Percentiles rank a stretch among this genome's conserved stretches.
These are phyloP conservation scores for Fraxinus floribunda DNA, from an alignment of 305 asterid species.

Conservation along the genomic window DNA sequence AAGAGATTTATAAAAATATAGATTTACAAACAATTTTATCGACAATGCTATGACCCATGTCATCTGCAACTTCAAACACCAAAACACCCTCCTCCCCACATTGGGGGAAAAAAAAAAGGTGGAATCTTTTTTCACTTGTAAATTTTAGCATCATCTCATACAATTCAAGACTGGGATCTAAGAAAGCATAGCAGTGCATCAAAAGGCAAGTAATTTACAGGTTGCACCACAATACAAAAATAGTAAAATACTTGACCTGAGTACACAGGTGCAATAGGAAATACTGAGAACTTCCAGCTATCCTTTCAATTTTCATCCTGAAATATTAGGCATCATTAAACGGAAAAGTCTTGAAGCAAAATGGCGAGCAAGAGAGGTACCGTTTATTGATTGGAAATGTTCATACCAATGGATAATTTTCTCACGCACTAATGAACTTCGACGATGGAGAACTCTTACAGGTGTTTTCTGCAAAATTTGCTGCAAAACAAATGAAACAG, in stretches of 20 bases:
- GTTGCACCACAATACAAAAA: neutral
- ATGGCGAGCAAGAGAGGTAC: slow-evolving; percentile 3
- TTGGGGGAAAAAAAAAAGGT: neutral
- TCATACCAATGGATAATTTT: slow-evolving; percentile 76
- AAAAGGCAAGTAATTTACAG: neutral
- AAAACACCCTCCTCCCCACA: neutral
- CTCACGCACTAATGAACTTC: slow-evolving; percentile 89
- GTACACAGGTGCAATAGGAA: slow-evolving; percentile 83
- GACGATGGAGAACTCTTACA: slow-evolving; percentile 91
- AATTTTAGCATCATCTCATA: slow-evolving; percentile 5
- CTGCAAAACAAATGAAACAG: slow-evolving; percentile 43
- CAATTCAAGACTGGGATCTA: neutral
- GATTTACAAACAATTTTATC: neutral
- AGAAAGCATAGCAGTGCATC: neutral
- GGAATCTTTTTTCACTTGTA: neutral
- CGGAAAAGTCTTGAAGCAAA: slow-evolving; percentile 9
- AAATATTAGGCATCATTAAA: slow-evolving; percentile 27
- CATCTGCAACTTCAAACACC: neutral
- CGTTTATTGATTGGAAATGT: slow-evolving; percentile 9
- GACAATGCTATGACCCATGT: neutral
- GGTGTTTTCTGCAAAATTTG: slow-evolving; percentile 85
- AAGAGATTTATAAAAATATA: neutral
- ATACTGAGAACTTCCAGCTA: slow-evolving; percentile 70
- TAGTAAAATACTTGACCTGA: slow-evolving; percentile 54
- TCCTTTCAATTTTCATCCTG: slow-evolving; percentile 78